Base-by-base conservation (phyloP, 2,329 filamentous ascomycete species). In the Ceratocystis destructans region DNA sequence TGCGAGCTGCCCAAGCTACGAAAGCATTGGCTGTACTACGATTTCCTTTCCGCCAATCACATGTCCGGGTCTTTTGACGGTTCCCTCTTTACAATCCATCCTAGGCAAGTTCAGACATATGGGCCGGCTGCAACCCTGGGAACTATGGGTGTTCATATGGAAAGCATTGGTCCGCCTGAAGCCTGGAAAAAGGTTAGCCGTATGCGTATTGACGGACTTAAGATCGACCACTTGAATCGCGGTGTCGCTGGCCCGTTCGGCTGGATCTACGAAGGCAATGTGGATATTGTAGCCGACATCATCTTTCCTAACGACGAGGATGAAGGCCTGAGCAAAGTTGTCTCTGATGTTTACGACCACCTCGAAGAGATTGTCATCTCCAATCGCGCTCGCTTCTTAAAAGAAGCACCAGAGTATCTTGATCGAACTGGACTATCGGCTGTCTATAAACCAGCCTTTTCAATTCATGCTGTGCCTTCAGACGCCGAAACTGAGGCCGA, bases 21-120 rank as follows among this genome's bases (percentile, higher is more conserved):
- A 64, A 97, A 96, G 73, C 93, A 96, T 72, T 99, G 91, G 89
- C 81, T 99, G 0, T 96, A 97, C 75, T 99, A 99, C 78, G 94
- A 99, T 75, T 95, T 99, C 71, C 77, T 99, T 33, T 94, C 89
- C 0, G 94, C 94, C 20, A 96, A 90, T 73, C 93, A 94, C 75
- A 96, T 97, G 84, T 96, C 90, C 12, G 94, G 94, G 1, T 94
- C 91, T 0, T 96, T 89, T 71, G 94, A 99, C 73, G 90, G 94
- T 66, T 97, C 94, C 0, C 81, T 99, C 2, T 99, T 99, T 75
- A 97, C 92, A 0, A 96, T 99, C 61, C 94, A 99, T 74, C 94
- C 93, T 3, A 85, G 91, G 20, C 94, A 97, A 75, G 87, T 89
- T 4, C 92, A 96, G 73, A 68, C 64, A 41, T 65, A 63, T 53